Percentiles rank a stretch among this genome's conserved stretches.
Conservation (phyloP, 2,329 filamentous ascomycete species). For the Exophiala lecanii-corni region DNA sequence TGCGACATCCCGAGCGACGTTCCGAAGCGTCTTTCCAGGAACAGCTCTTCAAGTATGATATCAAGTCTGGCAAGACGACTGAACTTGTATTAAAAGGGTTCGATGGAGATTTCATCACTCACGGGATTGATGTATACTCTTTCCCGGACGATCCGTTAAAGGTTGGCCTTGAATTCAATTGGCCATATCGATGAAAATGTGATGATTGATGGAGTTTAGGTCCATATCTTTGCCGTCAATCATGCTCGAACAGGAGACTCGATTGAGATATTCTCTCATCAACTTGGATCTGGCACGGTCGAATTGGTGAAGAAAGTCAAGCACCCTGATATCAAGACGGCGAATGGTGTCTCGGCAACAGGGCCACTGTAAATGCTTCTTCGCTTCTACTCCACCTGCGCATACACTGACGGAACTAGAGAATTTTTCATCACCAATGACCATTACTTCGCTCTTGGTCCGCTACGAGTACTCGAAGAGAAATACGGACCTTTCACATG, state of each 20-base stretch:
- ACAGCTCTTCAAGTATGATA: constrained; percentile 19
- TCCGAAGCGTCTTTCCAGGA: constrained; percentile 17
- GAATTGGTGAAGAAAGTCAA: constrained; percentile 20
- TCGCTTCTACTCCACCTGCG: not conserved
- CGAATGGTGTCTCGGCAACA: constrained; percentile 16
- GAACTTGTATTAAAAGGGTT: constrained; percentile 13
- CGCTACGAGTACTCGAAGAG: constrained; percentile 1
- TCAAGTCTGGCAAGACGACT: constrained; percentile 13
- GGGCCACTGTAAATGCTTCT: constrained; percentile 11
- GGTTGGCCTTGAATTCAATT: constrained; percentile 1
- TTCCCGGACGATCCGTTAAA: constrained; percentile 13
- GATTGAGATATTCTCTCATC: constrained; percentile 17
- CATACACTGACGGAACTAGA: not conserved
- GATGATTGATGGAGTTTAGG: no score
- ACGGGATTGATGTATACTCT: constrained; percentile 18
- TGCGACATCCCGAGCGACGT: constrained; percentile 8
- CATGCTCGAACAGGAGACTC: constrained; percentile 21
- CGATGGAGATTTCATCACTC: constrained; percentile 22
- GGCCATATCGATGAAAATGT: no score
- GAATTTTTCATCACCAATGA: constrained; percentile 3
- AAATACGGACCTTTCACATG: constrained; percentile 1
- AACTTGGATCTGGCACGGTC: constrained; percentile 13
- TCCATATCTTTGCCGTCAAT: constrained; percentile 22
- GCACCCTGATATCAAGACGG: constrained; percentile 20
- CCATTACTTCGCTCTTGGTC: constrained; percentile 1